phyloP scores from a whole-genome alignment of 495 filamentous ascomycete species.

The Penicillium manginii region DNA sequence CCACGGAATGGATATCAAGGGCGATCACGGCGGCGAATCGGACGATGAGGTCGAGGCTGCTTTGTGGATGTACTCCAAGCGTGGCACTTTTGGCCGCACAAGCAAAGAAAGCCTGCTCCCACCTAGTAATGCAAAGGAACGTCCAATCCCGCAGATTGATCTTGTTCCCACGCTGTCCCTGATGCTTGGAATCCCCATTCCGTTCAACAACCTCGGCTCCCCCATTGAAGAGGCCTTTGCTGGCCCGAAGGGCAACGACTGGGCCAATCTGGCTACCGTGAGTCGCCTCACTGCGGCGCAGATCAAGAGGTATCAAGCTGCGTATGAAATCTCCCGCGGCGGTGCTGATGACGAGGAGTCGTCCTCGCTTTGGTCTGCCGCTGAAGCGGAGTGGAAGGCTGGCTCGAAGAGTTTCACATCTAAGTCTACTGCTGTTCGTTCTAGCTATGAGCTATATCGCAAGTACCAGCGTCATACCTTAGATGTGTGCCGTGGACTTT shows the following conservation, averaged over 20 bases:
- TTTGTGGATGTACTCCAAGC: slow-evolving; percentile 97
- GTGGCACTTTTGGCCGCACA: slow-evolving; percentile 76
- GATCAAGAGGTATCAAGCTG: slow-evolving; percentile 83
- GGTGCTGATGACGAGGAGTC: slow-evolving; percentile 64
- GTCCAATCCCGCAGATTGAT: slow-evolving; percentile 92
- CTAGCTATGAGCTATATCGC: slow-evolving; percentile 63
- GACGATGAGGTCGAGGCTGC: slow-evolving; percentile 94
- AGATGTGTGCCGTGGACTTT: slow-evolving; percentile 78
- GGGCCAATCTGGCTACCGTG: slow-evolving; percentile 73
- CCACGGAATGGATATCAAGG: slow-evolving; percentile 97
- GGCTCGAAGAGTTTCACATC: slow-evolving; percentile 42
- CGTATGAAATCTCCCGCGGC: slow-evolving; percentile 63
- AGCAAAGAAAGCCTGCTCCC: slow-evolving; percentile 62
- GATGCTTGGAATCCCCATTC: slow-evolving; percentile 87
- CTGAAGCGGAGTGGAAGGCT: slow-evolving; percentile 50
- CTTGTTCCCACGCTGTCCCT: slow-evolving; percentile 89
- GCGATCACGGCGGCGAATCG: slow-evolving; percentile 95
- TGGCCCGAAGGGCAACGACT: slow-evolving; percentile 66
- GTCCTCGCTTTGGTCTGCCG: slow-evolving; percentile 60
- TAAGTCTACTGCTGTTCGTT: slow-evolving; percentile 36
- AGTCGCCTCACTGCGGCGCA: slow-evolving; percentile 80
- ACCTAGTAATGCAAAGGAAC: slow-evolving; percentile 73
- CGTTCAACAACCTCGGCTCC: slow-evolving; percentile 94
- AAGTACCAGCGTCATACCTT: slow-evolving; percentile 79
- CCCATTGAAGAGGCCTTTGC: slow-evolving; percentile 95